Base-by-base conservation (phyloP, 371 early-diverging fungal species). In the Polyrhizophydium stewartii region DNA sequence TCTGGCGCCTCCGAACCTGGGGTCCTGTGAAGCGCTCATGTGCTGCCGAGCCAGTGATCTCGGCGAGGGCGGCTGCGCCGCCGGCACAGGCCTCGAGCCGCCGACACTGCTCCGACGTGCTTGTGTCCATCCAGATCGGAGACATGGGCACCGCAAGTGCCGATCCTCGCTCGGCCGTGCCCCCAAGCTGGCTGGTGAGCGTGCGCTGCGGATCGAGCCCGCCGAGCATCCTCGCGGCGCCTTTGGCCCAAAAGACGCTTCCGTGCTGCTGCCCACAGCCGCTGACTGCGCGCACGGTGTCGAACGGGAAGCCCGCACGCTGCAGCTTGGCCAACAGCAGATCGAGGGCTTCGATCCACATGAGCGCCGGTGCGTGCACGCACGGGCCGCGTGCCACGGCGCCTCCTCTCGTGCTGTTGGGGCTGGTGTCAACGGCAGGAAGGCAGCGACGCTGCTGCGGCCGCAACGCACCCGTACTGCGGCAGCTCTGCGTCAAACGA, bases 71-170 rank as follows among this genome's bases (percentile, higher is more conserved):
- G 25, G 79, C 32, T 1, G 85, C 61, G 0, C 87, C 83, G 2
- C 89, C 91, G 2, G 84, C 79, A 5, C 69, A 64, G 25, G 67
- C 58, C 53, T 91, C 88, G 28, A 91, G 70, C 3, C 72, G 65
- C 12, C 70, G 69, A 56, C 92, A 92, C 62, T 91, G 83, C 37
- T 68, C 49, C 0, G 71, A 64, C 1, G 92, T 91, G 64, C 90
- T 91, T 1, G 46, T 31, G 31, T 92, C 92, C 70, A 89, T 88
- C 92, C 92, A 92, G 60, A 89, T 90, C 2, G 92, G 92, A 1
- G 90, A 90, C 37, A 84, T 69, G 17, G 41, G 21, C 30, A 87
- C 61, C 0, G 89, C 65, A 70, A 92, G 90, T 0, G 35, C 35
- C 7, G 3, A 7, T n/a, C n/a, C n/a, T n/a, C n/a, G n/a, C n/a